Conservation (phyloP, 2,329 filamentous ascomycete genomes). For the Aureobasidium melanogenum region DNA sequence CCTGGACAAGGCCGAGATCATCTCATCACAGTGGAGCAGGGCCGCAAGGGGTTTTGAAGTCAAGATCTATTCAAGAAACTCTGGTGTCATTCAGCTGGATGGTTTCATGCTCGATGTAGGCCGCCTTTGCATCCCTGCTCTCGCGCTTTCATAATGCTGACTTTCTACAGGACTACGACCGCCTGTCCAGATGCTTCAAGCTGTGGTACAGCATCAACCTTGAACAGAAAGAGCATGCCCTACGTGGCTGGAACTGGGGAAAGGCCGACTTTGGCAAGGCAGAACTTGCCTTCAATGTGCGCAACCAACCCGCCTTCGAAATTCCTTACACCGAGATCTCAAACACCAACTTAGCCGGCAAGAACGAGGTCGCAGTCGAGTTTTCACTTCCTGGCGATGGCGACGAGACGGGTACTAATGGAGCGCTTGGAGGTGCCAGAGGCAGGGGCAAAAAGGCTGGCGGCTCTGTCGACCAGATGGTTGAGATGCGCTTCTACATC, state of each 20-base stretch:
- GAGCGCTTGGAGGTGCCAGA: conserved; percentile 61
- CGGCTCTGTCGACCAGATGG: conserved; percentile 82
- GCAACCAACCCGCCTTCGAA: conserved; percentile 93
- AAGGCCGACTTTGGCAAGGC: conserved; percentile 95
- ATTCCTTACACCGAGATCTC: conserved; percentile 95
- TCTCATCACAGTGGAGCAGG: conserved; percentile 85
- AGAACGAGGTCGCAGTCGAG: conserved; percentile 95
- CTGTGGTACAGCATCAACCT: conserved; percentile 94
- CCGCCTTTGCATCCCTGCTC: not conserved
- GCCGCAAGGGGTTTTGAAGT: conserved; percentile 88
- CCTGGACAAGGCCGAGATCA: conserved; percentile 77
- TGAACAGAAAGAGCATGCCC: conserved; percentile 85
- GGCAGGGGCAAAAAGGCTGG: conserved; percentile 81
- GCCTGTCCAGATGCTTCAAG: conserved; percentile 87
- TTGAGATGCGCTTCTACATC: conserved; percentile 99
- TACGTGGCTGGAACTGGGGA: conserved; percentile 98
- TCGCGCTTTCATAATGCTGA: conserved; percentile 9
- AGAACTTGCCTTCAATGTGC: conserved; percentile 92
- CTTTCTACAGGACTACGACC: conserved; percentile 67
- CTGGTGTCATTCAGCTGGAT: conserved; percentile 84
- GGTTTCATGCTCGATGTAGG: conserved; percentile 79
- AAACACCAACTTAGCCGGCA: conserved; percentile 94
- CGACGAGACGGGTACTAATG: conserved; percentile 64
- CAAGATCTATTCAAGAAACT: conserved; percentile 78
- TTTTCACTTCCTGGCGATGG: conserved; percentile 70